Evolutionary conservation across 2,329 filamentous ascomycete genomes (phyloP).

Genomic region (Aspergillus tanneri): DNA sequence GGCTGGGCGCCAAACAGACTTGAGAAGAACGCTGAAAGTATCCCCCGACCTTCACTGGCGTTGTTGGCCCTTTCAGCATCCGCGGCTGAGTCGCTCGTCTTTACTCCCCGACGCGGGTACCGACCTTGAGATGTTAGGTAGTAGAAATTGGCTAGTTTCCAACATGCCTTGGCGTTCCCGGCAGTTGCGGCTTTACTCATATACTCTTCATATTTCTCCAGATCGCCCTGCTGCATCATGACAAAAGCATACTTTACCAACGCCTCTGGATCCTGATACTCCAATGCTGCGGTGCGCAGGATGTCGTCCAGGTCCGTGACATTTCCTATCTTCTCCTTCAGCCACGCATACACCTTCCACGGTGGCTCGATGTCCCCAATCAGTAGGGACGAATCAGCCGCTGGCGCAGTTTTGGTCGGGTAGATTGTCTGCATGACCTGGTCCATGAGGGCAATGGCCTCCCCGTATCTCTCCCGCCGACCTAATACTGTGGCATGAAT

Average conservation of each 20-base stretch:
- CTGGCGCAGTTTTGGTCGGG: slow-evolving; percentile 14
- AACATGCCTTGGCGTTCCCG: slow-evolving; percentile 29
- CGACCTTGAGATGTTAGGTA: slow-evolving; percentile 30
- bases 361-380: slow-evolving; percentile 22
- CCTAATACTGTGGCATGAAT: slow-evolving; percentile 30
- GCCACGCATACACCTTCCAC: slow-evolving; percentile 28
- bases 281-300: slow-evolving; percentile 26
- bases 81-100: background rate
- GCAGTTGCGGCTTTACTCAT: slow-evolving; percentile 36
- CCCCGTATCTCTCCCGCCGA: slow-evolving; percentile 19
- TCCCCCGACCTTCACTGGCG: background rate
- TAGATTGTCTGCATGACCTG: slow-evolving; percentile 25
- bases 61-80: background rate
- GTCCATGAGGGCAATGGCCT: slow-evolving; percentile 26
- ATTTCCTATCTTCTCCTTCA: slow-evolving; percentile 20
- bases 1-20: slow-evolving; percentile 19
- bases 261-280: slow-evolving; percentile 33
- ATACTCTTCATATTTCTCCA: slow-evolving; percentile 35
- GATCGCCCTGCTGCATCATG: slow-evolving; percentile 24
- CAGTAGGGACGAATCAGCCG: slow-evolving; percentile 3
- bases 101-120: slow-evolving; percentile 24
- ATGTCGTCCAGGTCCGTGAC: slow-evolving; percentile 20
- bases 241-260: slow-evolving; percentile 28
- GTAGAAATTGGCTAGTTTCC: slow-evolving; percentile 40
- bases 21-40: slow-evolving; percentile 4